Base-by-base conservation (phyloP, 768 basidiomycete species). In the Gloeopeniophorella convolvens region DNA sequence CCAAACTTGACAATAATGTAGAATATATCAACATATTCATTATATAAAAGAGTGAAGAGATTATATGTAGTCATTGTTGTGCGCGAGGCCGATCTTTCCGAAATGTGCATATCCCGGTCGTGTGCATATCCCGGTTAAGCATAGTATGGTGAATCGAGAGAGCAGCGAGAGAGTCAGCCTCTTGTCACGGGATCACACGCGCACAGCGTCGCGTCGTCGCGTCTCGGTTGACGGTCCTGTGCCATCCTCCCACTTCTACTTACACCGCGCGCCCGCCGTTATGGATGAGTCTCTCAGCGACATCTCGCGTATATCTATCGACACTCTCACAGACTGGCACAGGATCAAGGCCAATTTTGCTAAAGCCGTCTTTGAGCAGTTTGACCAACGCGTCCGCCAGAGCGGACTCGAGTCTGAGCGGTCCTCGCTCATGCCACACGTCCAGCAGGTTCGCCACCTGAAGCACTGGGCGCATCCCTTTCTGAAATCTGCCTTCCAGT, bases 381-480 rank as follows among this genome's bases (percentile, higher is more conserved):
- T 58, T 16, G 47, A 58, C 16, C 42, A 48, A 26, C 15, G 45
- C 4, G 20, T 58, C 27, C 37, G 42, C 18, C 45, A 32, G 33
- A 45, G 5, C 20, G 42, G 45, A 36, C 39, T 56, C 12, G 44
- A 42, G 26, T 50, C 52, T 2, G 40, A 39, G 20, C 42, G 45
- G 18, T 41, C 34, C 5, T 31, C 46, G 28, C 33, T 56, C 37
- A 20, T 42, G 11, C 48, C 54, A 16, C 28, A 45, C 21, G 32
- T 57, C 26, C 50, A 57, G 43, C 50, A 53, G 50, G 33, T 44
- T n/a, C n/a, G n/a, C n/a, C n/a, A n/a, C n/a, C n/a, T n/a, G n/a
- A n/a, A n/a, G n/a, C n/a, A n/a, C n/a, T n/a, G n/a, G n/a, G n/a
- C n/a, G n/a, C 33, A 1, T 9, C 27, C 12, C 10, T 24, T 33